Base-by-base conservation (phyloP, 164 flowering plant genomes). In the Aristolochia contorta region DNA sequence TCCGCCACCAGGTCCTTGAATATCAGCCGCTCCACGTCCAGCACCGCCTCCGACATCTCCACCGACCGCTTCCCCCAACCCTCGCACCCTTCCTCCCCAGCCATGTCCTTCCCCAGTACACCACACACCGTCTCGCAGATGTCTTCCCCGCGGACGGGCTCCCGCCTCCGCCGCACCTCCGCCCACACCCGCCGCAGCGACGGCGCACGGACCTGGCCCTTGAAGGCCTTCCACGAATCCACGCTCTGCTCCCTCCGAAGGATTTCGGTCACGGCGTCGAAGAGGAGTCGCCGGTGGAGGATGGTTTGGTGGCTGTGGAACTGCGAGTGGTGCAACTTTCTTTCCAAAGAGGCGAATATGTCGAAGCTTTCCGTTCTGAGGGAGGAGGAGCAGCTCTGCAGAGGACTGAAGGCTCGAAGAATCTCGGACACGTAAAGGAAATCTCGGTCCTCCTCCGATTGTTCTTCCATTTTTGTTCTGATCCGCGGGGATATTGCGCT, bases 1-100 rank as follows among this genome's bases (percentile, higher is more conserved):
- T 88, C 99, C 30, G 78, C 78, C 23, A 93, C 73, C 61, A 93
- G 74, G 66, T 90, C 99, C 76, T 86, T 93, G 71, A 86, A 93
- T 21, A 93, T 73, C 54, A 80, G 60, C 72, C 99, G 72, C 70
- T 93, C 99, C 57, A 93, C 77, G 71, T 88, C 89, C 61, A 90
- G 56, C 53, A 88, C 95, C 2, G 77, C 73, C 5, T 82, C 86
- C 16, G 91, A 81, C 62, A 74, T 64, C 80, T 81, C 91, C 15
- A 74, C 49, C 5, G 74, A 81, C 24, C 73, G 70, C 45, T 83
- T 89, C 1, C 66, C 81, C 97, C 96, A 88, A 0, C 86, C 86
- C 32, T 63, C 65, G 3, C 62, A 25, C 2, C 75, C 65, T n/a
- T n/a, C n/a, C 48, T 84, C 89, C 12, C 75, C 77, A 6, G 77